These are phyloP conservation scores for Wickerhamomyces ciferrii DNA, from an alignment of 805 yeast genomes.

Conservation along the genomic window DNA sequence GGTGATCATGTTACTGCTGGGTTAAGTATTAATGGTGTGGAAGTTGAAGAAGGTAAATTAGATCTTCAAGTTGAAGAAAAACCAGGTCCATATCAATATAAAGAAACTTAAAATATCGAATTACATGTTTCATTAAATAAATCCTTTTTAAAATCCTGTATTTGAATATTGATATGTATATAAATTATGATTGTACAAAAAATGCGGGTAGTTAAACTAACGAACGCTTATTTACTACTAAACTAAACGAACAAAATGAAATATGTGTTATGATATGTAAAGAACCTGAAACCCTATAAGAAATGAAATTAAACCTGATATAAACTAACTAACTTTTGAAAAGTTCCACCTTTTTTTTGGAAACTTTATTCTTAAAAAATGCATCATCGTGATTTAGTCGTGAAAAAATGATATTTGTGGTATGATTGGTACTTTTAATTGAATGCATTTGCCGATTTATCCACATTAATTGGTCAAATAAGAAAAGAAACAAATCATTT, in stretches of 20 bases:
- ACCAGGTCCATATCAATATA: constrained; percentile 57
- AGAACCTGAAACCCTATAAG: neutral
- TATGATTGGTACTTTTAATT: too few relatives aligned
- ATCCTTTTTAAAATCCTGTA: constrained; percentile 18
- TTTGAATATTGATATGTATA: neutral
- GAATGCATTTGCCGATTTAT: too few relatives aligned
- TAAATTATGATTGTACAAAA: neutral
- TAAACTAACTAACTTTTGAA: neutral
- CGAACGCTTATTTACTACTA: neutral
- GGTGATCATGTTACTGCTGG: constrained; percentile 76
- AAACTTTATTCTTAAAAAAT: neutral
- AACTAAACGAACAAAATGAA: neutral
- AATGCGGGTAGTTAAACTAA: neutral
- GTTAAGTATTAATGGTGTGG: constrained; percentile 48
- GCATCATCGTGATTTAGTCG: neutral
- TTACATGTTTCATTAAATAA: constrained; percentile 51
- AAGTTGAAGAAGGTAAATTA: constrained; percentile 40
- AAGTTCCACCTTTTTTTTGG: too few relatives aligned
- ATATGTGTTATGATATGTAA: neutral
- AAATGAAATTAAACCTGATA: neutral
- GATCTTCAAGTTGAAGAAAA: constrained; percentile 32
- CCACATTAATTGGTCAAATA: neutral
- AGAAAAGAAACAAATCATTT: neutral
- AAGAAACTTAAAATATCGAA: constrained; percentile 30
- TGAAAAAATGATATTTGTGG: neutral